These are phyloP conservation scores for Rosa chinensis DNA, from an alignment of 306 rosid genomes.

Conservation along the genomic window DNA sequence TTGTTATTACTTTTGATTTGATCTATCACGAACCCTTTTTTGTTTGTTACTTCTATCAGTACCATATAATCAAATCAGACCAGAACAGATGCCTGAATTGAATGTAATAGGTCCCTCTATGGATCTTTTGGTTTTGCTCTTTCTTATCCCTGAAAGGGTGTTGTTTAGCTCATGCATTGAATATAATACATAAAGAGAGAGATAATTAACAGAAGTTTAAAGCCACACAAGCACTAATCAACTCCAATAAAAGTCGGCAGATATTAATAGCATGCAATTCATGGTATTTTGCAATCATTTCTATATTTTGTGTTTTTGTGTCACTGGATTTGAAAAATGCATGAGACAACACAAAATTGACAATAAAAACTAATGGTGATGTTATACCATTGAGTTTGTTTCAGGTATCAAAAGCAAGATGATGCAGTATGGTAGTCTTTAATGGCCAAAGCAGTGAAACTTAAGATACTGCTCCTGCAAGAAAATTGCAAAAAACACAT, in stretches of 20 bases:
- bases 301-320: conserved; percentile 11
- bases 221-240: not conserved
- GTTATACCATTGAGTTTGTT: not conserved
- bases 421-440: not conserved
- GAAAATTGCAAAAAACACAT: not conserved
- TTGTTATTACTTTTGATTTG: conserved; percentile 8
- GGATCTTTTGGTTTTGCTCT: not conserved
- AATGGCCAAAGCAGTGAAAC: too few species aligned
- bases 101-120: conserved; percentile 7
- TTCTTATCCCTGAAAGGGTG: not conserved
- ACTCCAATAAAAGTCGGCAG: not conserved
- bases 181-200: not conserved
- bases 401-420: not conserved
- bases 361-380: not conserved
- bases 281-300: conserved; percentile 23
- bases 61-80: conserved; percentile 8
- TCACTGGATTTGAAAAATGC: not conserved
- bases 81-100: conserved; percentile 33
- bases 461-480: not conserved
- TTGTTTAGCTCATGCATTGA: not conserved
- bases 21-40: not conserved
- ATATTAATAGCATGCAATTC: not conserved
- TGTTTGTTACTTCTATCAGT: conserved; percentile 16
- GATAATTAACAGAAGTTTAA: not conserved
- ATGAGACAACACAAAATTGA: not conserved